Evolutionary conservation across 176 grass and related monocot species (phyloP).

Genomic region (Melocanna baccifera): DNA sequence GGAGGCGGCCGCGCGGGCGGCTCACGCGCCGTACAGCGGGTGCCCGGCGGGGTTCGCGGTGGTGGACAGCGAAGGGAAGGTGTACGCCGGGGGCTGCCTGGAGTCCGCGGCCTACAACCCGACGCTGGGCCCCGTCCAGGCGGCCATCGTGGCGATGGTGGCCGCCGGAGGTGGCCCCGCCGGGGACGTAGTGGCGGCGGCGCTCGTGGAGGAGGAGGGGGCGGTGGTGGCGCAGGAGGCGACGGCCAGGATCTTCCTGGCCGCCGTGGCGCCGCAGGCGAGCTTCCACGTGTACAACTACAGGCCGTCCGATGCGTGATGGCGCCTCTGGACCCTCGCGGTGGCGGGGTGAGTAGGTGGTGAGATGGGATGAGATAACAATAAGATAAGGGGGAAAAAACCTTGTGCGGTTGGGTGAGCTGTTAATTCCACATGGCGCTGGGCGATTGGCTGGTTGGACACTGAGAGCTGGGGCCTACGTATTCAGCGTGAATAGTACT

Average conservation of each 20-base stretch:
- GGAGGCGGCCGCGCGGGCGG: slow-evolving; percentile 52
- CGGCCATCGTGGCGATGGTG: slow-evolving; percentile 71
- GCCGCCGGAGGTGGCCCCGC: slow-evolving; percentile 25
- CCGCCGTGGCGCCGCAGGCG: slow-evolving; percentile 57
- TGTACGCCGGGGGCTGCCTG: slow-evolving; percentile 64
- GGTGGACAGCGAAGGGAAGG: slow-evolving; percentile 53
- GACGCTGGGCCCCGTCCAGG: slow-evolving; percentile 80
- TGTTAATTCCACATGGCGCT: slow-evolving; percentile 30
- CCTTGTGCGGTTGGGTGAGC: slow-evolving; percentile 25
- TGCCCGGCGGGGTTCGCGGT: slow-evolving; percentile 84
- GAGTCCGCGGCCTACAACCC: slow-evolving; percentile 95
- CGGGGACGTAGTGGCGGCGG: slow-evolving; percentile 55
- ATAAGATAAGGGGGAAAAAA: slow-evolving; percentile 25
- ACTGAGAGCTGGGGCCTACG: not conserved
- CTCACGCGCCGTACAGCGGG: slow-evolving; percentile 82
- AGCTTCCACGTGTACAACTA: slow-evolving; percentile 75
- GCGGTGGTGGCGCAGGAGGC: slow-evolving; percentile 67
- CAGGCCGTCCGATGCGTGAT: slow-evolving; percentile 52
- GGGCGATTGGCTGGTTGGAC: not conserved
- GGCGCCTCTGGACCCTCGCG: not conserved
- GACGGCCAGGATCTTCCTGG: slow-evolving; percentile 77
- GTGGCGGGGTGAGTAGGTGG: not conserved
- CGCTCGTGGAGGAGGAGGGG: slow-evolving; percentile 71
- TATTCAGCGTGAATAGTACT: not conserved
- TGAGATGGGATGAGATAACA: slow-evolving; percentile 40